Evolutionary conservation across 169 alveolate genomes (phyloP).

Genomic region (Plasmodium gonderi): DNA sequence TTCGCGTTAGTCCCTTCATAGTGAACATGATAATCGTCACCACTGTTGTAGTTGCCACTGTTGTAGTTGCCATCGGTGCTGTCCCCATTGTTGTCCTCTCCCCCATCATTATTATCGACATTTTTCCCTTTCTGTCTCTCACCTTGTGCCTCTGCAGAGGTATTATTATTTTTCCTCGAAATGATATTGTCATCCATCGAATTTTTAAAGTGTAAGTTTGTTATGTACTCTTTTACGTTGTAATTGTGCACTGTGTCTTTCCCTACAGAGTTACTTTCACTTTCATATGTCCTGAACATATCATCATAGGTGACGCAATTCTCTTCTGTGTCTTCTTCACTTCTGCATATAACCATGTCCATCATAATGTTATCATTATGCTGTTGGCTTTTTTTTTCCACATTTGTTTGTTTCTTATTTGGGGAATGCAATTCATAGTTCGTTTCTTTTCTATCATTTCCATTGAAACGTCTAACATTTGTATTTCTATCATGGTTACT

Average conservation of each 20-base stretch:
- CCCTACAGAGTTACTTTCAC: slow-evolving; percentile 2
- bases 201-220: slow-evolving; percentile 6
- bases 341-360: not conserved
- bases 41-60: not conserved
- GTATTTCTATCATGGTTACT: no score
- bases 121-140: not conserved
- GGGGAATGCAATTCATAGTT: no score
- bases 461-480: no score
- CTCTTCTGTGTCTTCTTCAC: slow-evolving; percentile 12
- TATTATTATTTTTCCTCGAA: not conserved
- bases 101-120: not conserved
- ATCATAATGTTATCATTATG: no score
- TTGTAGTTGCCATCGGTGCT: not conserved
- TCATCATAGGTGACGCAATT: slow-evolving; percentile 18
- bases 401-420: not conserved
- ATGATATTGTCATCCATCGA: not conserved
- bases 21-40: no score
- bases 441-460: no score
- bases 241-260: not conserved
- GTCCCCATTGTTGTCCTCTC: not conserved
- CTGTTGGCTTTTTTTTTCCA: not conserved
- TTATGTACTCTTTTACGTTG: slow-evolving; percentile 32
- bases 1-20: no score
- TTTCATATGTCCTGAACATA: slow-evolving; percentile 12
- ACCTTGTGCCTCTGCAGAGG: not conserved